phyloP scores from a whole-genome alignment of 352 stramenopile genomes.

The Pythium sp. region DNA sequence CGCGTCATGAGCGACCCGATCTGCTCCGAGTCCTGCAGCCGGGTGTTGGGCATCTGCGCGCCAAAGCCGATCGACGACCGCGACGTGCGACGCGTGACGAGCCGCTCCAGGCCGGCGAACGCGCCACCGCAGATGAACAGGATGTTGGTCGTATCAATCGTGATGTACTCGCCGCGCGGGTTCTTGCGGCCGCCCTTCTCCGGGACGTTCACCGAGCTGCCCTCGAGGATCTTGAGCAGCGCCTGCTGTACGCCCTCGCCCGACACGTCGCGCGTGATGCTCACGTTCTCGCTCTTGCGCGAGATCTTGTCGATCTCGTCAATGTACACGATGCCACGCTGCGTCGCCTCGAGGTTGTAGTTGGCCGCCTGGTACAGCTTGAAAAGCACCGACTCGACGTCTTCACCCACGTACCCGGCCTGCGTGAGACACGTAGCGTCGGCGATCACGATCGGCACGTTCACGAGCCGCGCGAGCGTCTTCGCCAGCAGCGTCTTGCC shows the following conservation, averaged over 20 bases:
- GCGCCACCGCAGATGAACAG: conserved; percentile 98
- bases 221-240: conserved; percentile 99
- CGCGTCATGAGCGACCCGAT: conserved; percentile 91
- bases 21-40: conserved; percentile 71
- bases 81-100: conserved; percentile 92
- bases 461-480: conserved; percentile 93
- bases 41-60: conserved; percentile 89
- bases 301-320: conserved; percentile 99
- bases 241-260: conserved; percentile 98
- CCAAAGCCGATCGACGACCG: conserved; percentile 97
- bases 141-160: conserved; percentile 99
- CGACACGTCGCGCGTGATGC: conserved; percentile 97
- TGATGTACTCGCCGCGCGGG: conserved; percentile 94
- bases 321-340: conserved; percentile 98
- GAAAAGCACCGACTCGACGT: conserved; percentile 98
- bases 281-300: conserved; percentile 83
- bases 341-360: conserved; percentile 94
- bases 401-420: conserved; percentile 97
- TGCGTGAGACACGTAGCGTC: conserved; percentile 98
- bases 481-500: conserved; percentile 98
- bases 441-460: conserved; percentile 97
- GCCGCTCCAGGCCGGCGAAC: conserved; percentile 95
- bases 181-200: conserved; percentile 97
- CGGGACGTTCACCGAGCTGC: conserved; percentile 96
- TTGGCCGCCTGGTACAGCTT: conserved; percentile 97